Conservation (phyloP, 257 asterid genomes). For the Orobanche coerulescens region DNA sequence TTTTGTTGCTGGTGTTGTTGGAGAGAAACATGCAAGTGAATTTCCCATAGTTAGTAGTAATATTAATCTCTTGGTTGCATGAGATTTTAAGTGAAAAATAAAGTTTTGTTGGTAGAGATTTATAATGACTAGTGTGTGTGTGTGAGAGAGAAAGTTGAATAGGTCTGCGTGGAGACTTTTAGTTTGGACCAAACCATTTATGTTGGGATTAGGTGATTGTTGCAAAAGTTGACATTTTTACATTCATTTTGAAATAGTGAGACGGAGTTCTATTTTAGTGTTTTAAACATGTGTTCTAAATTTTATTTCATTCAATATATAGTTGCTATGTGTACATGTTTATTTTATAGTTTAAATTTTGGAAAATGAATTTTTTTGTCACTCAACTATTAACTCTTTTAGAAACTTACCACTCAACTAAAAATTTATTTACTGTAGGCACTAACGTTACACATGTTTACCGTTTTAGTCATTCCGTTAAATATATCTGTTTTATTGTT, state of each 20-base stretch:
- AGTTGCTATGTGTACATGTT: conserved; percentile 11
- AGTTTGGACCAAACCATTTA: conserved; percentile 6
- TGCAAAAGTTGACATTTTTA: conserved; percentile 1
- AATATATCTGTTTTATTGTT: too few relatives aligned
- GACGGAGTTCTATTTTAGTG: too few relatives aligned
- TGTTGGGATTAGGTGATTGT: conserved; percentile 17
- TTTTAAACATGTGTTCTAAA: too few relatives aligned
- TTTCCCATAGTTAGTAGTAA: conserved; percentile 48
- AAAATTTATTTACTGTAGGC: too few relatives aligned
- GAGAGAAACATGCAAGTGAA: conserved; percentile 44
- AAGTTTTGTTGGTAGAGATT: background rate
- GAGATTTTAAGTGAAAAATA: background rate
- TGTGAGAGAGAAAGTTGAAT: conserved; percentile 19
- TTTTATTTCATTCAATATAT: too few relatives aligned
- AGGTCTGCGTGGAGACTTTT: conserved; percentile 13
- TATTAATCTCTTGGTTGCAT: background rate
- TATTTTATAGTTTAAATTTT: too few relatives aligned
- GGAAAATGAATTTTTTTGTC: too few relatives aligned
- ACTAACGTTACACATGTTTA: too few relatives aligned
- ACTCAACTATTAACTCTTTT: too few relatives aligned
- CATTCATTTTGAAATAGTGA: conserved; percentile 4
- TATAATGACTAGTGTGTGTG: background rate
- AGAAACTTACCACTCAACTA: too few relatives aligned
- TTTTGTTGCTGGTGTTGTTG: conserved; percentile 4
- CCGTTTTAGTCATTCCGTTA: too few relatives aligned